Conservation (phyloP, 805 yeast species). For the Nakazawaea sp. region DNA sequence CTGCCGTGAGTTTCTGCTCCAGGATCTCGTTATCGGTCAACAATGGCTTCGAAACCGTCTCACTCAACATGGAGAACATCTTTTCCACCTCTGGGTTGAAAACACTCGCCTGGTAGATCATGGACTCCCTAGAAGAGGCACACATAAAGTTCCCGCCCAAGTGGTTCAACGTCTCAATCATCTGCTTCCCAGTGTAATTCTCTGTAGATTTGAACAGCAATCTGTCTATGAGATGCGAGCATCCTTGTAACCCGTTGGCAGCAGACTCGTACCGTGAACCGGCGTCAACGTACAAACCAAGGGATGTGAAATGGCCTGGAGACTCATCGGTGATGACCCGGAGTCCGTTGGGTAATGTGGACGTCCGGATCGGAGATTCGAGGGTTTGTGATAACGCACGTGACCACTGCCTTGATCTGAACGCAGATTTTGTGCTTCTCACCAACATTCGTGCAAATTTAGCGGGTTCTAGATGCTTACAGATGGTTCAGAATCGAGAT, state of each 20-base stretch:
- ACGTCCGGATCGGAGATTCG: constrained; percentile 4
- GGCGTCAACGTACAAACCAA: constrained; percentile 84
- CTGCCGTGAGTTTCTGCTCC: constrained; percentile 67
- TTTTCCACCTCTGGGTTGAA: constrained; percentile 77
- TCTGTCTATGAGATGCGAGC: constrained; percentile 79
- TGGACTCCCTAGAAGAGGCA: constrained; percentile 83
- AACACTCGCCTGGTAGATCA: constrained; percentile 91
- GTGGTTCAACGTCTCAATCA: constrained; percentile 68
- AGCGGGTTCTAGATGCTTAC: too few species aligned
- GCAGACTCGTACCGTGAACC: constrained; percentile 80
- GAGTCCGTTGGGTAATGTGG: constrained; percentile 66
- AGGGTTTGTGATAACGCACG: not conserved
- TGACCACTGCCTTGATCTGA: too few species aligned
- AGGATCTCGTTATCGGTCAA: constrained; percentile 63
- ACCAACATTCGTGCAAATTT: too few species aligned
- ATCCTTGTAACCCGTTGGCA: constrained; percentile 48
- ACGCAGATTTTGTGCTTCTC: too few species aligned
- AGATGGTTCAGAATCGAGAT: too few species aligned
- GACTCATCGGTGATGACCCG: constrained; percentile 77
- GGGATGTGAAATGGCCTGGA: constrained; percentile 86
- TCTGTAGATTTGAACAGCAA: constrained; percentile 75
- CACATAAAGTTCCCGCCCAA: constrained; percentile 95
- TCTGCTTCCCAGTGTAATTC: constrained; percentile 50
- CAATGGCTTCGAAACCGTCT: constrained; percentile 69
- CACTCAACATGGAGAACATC: constrained; percentile 71